These are phyloP conservation scores for Phyllosticta citriasiana DNA, from an alignment of 2,329 filamentous ascomycete genomes.

Conservation along the genomic window DNA sequence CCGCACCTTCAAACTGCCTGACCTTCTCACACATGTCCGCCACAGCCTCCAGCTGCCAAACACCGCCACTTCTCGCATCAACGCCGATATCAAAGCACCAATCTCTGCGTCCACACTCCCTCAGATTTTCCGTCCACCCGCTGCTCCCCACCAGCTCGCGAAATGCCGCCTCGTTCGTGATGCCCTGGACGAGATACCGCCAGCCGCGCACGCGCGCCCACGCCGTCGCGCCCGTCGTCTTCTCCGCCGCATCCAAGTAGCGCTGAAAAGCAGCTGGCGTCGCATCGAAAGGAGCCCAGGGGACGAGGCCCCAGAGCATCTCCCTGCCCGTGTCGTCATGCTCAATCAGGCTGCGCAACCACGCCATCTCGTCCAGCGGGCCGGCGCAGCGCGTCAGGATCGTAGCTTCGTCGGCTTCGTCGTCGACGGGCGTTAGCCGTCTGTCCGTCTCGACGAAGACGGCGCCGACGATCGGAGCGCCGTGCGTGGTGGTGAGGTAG, in stretches of 20 bases:
- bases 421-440: background rate
- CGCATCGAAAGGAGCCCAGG: constrained; percentile 76
- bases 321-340: constrained; percentile 33
- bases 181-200: constrained; percentile 64
- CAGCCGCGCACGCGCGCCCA: constrained; percentile 68
- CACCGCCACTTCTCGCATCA: constrained; percentile 67
- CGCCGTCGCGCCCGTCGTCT: constrained; percentile 48
- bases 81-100: constrained; percentile 76
- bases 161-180: constrained; percentile 27
- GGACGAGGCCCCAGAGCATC: constrained; percentile 60
- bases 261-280: constrained; percentile 48
- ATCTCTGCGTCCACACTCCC: constrained; percentile 58
- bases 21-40: constrained; percentile 35
- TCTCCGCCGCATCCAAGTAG: constrained; percentile 55
- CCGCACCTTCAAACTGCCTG: constrained; percentile 13
- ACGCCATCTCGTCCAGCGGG: constrained; percentile 51
- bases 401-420: background rate
- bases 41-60: constrained; percentile 42
- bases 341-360: constrained; percentile 23
- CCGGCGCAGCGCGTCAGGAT: constrained; percentile 25
- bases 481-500: constrained; percentile 39
- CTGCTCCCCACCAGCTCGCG: constrained; percentile 34
- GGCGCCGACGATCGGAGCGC: constrained; percentile 44
- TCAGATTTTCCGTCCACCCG: constrained; percentile 51
- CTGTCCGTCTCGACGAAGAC: constrained; percentile 60